Conservation (phyloP, 805 yeast species). For the Sugiyamaella qingdaonensis region DNA sequence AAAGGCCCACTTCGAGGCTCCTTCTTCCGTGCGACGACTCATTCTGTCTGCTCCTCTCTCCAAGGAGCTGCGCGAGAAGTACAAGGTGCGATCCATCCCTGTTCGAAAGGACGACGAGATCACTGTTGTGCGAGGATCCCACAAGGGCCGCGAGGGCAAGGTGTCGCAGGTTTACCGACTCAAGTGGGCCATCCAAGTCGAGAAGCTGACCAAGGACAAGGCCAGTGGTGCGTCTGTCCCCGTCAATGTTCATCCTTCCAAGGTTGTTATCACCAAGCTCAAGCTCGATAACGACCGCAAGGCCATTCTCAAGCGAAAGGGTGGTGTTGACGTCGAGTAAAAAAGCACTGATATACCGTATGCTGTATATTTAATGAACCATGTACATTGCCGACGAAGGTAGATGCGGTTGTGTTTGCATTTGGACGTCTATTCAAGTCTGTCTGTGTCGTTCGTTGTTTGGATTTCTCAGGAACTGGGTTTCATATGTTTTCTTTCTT, state of each 20-base stretch:
- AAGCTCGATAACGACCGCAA: conserved; percentile 99
- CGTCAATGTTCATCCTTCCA: conserved; percentile 96
- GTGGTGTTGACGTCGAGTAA: conserved; percentile 89
- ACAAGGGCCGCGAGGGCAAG: conserved; percentile 99
- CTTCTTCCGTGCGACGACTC: conserved; percentile 91
- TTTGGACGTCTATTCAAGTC: too few relatives aligned
- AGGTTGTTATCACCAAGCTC: conserved; percentile 97
- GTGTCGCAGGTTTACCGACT: conserved; percentile 98
- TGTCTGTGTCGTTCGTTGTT: too few relatives aligned
- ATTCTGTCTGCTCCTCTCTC: conserved; percentile 98
- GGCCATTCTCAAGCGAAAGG: conserved; percentile 95
- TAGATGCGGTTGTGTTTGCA: too few relatives aligned
- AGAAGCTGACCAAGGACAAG: conserved; percentile 96
- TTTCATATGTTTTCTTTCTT: too few relatives aligned
- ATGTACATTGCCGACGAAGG: not conserved
- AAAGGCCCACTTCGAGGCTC: conserved; percentile 99
- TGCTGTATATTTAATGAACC: conserved; percentile 4
- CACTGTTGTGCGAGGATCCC: conserved; percentile 94
- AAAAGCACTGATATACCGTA: conserved; percentile 16
- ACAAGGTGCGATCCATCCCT: conserved; percentile 93
- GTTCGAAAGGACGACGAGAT: conserved; percentile 98
- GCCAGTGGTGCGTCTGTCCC: conserved; percentile 97
- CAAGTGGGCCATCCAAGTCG: conserved; percentile 93
- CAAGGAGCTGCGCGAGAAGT: conserved; percentile 96
- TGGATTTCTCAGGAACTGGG: too few relatives aligned